Evolutionary conservation across 169 alveolate genomes (phyloP).

Genomic region (Plasmodium relictum): DNA sequence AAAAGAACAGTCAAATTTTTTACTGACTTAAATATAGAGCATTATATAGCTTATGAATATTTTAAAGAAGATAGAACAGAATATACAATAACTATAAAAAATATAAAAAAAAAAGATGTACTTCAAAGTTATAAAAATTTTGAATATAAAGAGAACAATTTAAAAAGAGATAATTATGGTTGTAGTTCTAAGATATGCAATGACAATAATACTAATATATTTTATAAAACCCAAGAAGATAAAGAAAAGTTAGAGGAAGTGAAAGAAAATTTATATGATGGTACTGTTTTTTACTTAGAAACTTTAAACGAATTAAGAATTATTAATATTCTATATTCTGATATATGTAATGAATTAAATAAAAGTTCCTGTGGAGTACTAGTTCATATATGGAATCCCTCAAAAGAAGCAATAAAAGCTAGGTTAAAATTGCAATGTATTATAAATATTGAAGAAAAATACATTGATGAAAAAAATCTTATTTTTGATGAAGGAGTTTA

Average conservation of each 20-base stretch:
- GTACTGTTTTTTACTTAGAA: conserved; percentile 42
- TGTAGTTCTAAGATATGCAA: neutral
- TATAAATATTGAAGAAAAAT: conserved; percentile 11
- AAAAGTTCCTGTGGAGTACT: conserved; percentile 37
- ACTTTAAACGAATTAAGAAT: conserved; percentile 48
- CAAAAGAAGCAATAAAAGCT: conserved; percentile 42
- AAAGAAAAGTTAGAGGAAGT: neutral
- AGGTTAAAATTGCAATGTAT: conserved; percentile 49
- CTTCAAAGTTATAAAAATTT: neutral
- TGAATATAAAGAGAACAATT: neutral
- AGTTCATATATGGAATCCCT: conserved; percentile 62
- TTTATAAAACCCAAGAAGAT: neutral
- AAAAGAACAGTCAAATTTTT: conserved; percentile 36
- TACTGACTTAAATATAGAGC: conserved; percentile 14
- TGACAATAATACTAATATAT: neutral
- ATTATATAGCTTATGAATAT: conserved; percentile 64
- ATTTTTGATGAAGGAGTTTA: conserved; percentile 48
- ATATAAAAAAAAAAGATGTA: neutral
- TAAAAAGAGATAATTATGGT: neutral
- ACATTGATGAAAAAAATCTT: conserved; percentile 41
- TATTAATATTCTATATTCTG: conserved; percentile 40
- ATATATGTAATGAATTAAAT: conserved; percentile 18
- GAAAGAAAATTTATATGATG: conserved; percentile 8
- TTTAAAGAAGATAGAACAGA: conserved; percentile 56
- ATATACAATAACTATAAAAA: conserved; percentile 19